These are phyloP conservation scores for Cryptococcus amylolentus DNA, from an alignment of 1,284 basidiomycete genomes.

Conservation along the genomic window DNA sequence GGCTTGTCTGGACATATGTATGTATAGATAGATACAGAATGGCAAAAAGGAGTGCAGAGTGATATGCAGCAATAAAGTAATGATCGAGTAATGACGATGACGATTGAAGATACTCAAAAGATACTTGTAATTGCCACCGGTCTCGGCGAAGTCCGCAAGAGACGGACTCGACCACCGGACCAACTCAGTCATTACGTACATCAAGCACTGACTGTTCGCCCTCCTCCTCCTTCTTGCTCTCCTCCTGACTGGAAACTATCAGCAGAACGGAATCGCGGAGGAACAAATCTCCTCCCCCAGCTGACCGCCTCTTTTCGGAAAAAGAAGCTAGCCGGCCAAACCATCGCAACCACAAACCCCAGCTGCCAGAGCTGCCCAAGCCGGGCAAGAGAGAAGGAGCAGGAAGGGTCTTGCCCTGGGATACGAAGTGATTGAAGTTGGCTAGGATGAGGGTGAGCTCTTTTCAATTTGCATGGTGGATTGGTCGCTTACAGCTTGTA, in stretches of 20 bases:
- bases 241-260: too few relatives aligned
- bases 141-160: too few relatives aligned
- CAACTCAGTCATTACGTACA: accelerated
- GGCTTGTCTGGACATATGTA: too few relatives aligned
- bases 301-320: neutral
- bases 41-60: too few relatives aligned
- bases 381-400: constrained; percentile 5
- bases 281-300: constrained; percentile 17
- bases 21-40: too few relatives aligned
- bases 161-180: too few relatives aligned
- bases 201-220: too few relatives aligned
- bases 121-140: too few relatives aligned
- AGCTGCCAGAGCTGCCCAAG: neutral
- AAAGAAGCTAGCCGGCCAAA: constrained; percentile 8
- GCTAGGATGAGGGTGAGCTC: constrained; percentile 77
- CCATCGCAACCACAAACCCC: constrained; percentile 33
- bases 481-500: constrained; percentile 37
- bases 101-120: too few relatives aligned
- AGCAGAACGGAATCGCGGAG: constrained; percentile 55
- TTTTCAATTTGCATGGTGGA: neutral
- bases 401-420: constrained; percentile 72
- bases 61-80: too few relatives aligned
- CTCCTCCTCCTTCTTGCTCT: too few relatives aligned
- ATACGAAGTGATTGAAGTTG: constrained; percentile 80
- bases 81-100: too few relatives aligned